Conservation (phyloP, 1,139 yeast species). For the Candida glucosophila region DNA sequence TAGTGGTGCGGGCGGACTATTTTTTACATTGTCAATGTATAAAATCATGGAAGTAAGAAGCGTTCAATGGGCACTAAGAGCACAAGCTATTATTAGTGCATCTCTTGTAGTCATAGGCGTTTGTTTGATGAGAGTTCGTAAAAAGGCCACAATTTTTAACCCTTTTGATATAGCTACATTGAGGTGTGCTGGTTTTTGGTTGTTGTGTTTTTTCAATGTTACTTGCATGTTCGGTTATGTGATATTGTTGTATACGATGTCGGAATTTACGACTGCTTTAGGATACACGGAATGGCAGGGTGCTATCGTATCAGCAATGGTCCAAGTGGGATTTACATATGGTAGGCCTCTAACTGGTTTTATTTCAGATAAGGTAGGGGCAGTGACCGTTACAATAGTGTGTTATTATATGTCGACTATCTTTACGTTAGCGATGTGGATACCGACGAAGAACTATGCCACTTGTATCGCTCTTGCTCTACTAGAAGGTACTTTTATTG, state of each 20-base stretch:
- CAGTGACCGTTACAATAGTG: constrained; percentile 24
- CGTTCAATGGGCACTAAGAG: constrained; percentile 29
- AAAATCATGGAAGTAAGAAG: constrained; percentile 16
- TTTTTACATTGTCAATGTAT: constrained; percentile 32
- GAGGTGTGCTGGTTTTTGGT: constrained; percentile 21
- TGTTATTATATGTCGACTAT: constrained; percentile 17
- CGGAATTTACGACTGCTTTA: constrained; percentile 35
- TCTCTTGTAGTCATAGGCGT: constrained; percentile 24
- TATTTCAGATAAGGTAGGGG: constrained; percentile 31
- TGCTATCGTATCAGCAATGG: constrained; percentile 37
- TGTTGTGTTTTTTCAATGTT: constrained; percentile 22
- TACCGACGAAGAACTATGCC: constrained; percentile 25
- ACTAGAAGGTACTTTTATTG: constrained; percentile 21
- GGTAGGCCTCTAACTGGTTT: constrained; percentile 36
- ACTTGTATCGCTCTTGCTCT: constrained; percentile 19
- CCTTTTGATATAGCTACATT: constrained; percentile 23
- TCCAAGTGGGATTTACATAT: constrained; percentile 30
- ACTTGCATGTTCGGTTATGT: constrained; percentile 41
- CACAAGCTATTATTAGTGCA: constrained; percentile 28
- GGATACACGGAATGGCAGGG: constrained; percentile 36
- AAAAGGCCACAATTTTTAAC: constrained; percentile 23
- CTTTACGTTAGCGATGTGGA: constrained; percentile 26
- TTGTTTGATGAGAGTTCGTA: constrained; percentile 15
- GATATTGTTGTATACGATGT: constrained; percentile 33
- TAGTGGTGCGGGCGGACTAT: constrained; percentile 56